Evolutionary conservation across 1,284 basidiomycete genomes (phyloP).

Genomic region (Trichosporon ovoides): DNA sequence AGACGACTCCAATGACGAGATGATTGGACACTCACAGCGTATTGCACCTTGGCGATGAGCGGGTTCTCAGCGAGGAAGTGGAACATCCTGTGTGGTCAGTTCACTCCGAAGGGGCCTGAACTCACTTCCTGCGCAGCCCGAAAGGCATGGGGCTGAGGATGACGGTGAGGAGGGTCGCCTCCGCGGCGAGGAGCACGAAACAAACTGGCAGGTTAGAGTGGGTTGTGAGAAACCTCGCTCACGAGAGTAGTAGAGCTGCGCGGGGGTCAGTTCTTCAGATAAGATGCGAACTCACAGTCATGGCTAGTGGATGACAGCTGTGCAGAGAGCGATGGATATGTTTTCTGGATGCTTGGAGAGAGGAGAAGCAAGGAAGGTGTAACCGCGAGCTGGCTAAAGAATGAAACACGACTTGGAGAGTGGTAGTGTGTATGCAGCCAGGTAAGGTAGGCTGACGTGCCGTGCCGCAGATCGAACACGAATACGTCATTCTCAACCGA

Average conservation of each 20-base stretch:
- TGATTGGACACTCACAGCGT: constrained; percentile 40
- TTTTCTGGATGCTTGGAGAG: not conserved
- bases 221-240: not conserved
- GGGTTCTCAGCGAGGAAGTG: constrained; percentile 51
- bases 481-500: constrained; percentile 6
- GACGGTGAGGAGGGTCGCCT: constrained; percentile 43
- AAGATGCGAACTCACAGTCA: constrained; percentile 17
- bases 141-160: constrained; percentile 50
- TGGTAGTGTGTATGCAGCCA: too few species aligned
- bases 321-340: not conserved
- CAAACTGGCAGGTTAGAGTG: constrained; percentile 37
- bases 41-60: constrained; percentile 53
- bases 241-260: constrained; percentile 46
- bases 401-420: not conserved
- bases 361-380: not conserved
- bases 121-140: constrained; percentile 45
- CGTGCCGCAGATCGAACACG: not conserved
- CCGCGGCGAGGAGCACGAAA: constrained; percentile 46
- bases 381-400: not conserved
- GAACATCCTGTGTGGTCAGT: constrained; percentile 39
- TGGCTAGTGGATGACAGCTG: constrained; percentile 7
- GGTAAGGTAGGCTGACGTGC: not conserved
- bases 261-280: not conserved
- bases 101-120: too few species aligned
- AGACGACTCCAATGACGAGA: not conserved